Conservation (phyloP, 2,329 filamentous ascomycete genomes). For the Trichoderma arundinaceum region DNA sequence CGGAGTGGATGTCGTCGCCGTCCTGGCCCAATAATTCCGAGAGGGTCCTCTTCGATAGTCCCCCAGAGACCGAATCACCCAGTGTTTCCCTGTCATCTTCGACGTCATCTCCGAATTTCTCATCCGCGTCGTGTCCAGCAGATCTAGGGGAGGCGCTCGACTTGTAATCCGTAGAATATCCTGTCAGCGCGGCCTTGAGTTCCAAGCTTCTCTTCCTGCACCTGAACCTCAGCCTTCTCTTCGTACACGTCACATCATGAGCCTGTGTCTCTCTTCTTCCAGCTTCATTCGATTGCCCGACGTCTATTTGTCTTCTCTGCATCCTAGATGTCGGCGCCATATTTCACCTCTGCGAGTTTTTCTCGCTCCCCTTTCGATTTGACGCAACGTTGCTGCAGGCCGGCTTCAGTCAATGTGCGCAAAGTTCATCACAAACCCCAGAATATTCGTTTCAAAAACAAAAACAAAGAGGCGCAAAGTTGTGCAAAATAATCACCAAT, state of each 20-base stretch:
- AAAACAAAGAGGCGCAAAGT: background rate
- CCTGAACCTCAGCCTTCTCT: background rate
- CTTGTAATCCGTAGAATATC: no score
- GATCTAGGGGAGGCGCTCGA: no score
- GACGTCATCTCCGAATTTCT: background rate
- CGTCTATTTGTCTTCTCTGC: background rate
- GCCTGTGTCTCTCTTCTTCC: background rate
- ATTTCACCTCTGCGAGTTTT: background rate
- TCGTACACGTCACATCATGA: background rate
- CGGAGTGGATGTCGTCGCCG: background rate
- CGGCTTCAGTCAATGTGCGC: slow-evolving; percentile 13
- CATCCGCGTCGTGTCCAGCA: no score
- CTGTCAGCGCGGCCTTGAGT: background rate
- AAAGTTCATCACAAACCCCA: background rate
- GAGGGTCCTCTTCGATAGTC: background rate
- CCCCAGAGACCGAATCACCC: background rate
- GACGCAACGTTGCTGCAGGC: background rate
- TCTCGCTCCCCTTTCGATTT: background rate
- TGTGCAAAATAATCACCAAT: background rate
- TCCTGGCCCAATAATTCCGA: background rate
- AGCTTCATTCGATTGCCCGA: background rate
- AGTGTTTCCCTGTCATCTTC: background rate
- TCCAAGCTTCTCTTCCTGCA: background rate
- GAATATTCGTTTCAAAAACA: background rate
- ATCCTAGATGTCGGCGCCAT: slow-evolving; percentile 25